Base-by-base conservation (phyloP, 2,329 filamentous ascomycete genomes). In the Botryotinia narcissicola region DNA sequence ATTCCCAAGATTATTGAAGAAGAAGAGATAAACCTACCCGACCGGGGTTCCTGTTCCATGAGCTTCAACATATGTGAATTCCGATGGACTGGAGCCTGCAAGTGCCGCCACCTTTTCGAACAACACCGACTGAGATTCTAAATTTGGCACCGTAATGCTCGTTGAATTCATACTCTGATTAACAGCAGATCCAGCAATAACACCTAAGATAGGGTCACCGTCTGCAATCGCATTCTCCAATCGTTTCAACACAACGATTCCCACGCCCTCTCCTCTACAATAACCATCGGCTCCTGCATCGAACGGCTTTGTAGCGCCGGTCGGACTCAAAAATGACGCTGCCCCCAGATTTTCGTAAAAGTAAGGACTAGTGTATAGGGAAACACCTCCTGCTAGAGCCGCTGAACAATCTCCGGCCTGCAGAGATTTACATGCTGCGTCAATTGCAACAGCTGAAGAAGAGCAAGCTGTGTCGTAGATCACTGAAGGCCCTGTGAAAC, bases 141-240 rank as follows among this genome's bases (percentile, higher is more conserved):
- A 25, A 48, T 73, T 61, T 25, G 75, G 75, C n/a, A 76, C 73
- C 3, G 67, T 74, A 25, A 77, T 75, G 29, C 62, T 61, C 9
- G 70, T 72, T 18, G 60, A 64, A 44, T 75, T 75, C 6, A 67
- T 42, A 35, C 74, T 74, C 37, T 77, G 76, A 73, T 89, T 89
- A 46, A 86, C 83, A 1, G 82, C 82, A 0, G 84, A 87, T 7
- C 83, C 86, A 25, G 86, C 83, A 72, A 90, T 87, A 29, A 89
- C 83, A 14, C 85, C 86, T 10, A 87, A 84, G 72, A 90, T 87
- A 0, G 85, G 85, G 78, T 92, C 88, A 29, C 87, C 87, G 75
- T 89, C 87, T 25, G 82, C 81, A 12, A 91, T 76, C 1, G 85
- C 85, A 46, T n/a, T 54, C 48, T 54, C 25, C 12, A 54, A 54